These are phyloP conservation scores for Farysia itapuensis DNA, from an alignment of 1,284 basidiomycete species.

Conservation along the genomic window DNA sequence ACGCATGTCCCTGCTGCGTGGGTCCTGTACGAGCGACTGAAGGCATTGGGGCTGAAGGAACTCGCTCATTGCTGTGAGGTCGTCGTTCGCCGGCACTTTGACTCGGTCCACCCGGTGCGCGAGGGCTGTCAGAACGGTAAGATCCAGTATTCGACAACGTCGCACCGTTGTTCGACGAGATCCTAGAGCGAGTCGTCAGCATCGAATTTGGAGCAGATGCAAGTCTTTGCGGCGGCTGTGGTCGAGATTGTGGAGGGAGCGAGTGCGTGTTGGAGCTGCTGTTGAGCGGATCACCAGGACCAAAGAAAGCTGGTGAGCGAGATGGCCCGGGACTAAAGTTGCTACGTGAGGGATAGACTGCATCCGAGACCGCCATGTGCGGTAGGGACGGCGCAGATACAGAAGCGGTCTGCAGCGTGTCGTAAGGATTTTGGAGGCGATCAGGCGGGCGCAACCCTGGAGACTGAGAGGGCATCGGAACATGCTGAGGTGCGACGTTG, in stretches of 20 bases:
- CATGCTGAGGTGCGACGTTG: too few species aligned
- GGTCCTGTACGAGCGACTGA: not conserved
- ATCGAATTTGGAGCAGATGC: not conserved
- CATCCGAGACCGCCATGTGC: not conserved
- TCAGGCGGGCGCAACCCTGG: too few species aligned
- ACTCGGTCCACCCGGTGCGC: not conserved
- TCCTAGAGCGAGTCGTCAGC: not conserved
- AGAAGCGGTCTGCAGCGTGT: slow-evolving; percentile 2
- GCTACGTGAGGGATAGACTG: not conserved
- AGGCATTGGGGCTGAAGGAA: too few species aligned
- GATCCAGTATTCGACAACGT: not conserved
- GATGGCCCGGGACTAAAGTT: too few species aligned
- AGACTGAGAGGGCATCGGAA: not conserved
- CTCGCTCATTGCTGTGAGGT: too few species aligned
- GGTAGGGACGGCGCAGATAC: not conserved
- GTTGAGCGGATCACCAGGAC: slow-evolving; percentile 23
- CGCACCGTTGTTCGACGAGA: not conserved
- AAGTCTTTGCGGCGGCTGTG: not conserved
- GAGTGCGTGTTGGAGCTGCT: too few species aligned
- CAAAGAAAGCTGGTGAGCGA: slow-evolving; percentile 4
- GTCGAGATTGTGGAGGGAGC: not conserved
- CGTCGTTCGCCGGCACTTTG: too few species aligned
- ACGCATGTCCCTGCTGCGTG: slow-evolving; percentile 3
- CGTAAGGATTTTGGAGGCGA: slow-evolving; percentile 19
- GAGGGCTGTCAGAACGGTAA: not conserved